phyloP scores from a whole-genome alignment of 257 asterid species.

The Coffea eugenioides region DNA sequence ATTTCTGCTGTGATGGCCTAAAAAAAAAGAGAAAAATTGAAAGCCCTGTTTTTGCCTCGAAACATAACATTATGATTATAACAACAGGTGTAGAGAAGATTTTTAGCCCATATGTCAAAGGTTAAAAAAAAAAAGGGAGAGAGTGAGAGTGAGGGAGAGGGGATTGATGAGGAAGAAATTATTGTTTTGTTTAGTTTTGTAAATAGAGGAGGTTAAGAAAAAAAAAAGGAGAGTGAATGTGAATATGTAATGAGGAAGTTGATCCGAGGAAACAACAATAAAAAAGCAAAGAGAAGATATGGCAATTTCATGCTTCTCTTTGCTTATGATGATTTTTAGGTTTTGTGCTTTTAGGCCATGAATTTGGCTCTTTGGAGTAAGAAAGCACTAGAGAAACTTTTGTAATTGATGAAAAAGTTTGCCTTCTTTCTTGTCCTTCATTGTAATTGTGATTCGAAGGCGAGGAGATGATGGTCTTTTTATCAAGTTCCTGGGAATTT shows the following conservation, averaged over 20 bases:
- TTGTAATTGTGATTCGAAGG: conserved; percentile 34
- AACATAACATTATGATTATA: conserved; percentile 10
- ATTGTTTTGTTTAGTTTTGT: conserved; percentile 24
- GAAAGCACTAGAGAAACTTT: conserved; percentile 11
- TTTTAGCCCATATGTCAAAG: not conserved
- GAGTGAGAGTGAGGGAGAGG: not conserved
- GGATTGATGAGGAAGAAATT: conserved; percentile 5
- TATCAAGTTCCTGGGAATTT: too few relatives aligned
- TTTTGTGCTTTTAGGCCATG: conserved; percentile 4
- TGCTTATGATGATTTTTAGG: not conserved
- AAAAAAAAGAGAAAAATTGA: too few relatives aligned
- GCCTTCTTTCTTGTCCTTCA: conserved; percentile 22
- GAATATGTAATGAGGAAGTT: conserved; percentile 13
- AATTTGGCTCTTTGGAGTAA: conserved; percentile 2
- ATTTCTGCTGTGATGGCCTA: conserved; percentile 46
- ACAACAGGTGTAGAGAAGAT: not conserved
- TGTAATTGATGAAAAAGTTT: conserved; percentile 6
- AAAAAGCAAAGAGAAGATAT: conserved; percentile 25
- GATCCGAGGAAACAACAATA: conserved; percentile 11
- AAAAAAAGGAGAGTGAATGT: conserved; percentile 1
- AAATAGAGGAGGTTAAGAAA: conserved; percentile 20
- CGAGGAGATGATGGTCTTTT: conserved; percentile 15
- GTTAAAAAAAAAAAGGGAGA: not conserved
- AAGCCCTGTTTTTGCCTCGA: not conserved
- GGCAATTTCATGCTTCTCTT: conserved; percentile 21